Percentiles rank a stretch among this genome's conserved stretches.
These are phyloP conservation scores for Corymbia citriodora DNA, from an alignment of 441 rosid species.

Conservation along the genomic window DNA sequence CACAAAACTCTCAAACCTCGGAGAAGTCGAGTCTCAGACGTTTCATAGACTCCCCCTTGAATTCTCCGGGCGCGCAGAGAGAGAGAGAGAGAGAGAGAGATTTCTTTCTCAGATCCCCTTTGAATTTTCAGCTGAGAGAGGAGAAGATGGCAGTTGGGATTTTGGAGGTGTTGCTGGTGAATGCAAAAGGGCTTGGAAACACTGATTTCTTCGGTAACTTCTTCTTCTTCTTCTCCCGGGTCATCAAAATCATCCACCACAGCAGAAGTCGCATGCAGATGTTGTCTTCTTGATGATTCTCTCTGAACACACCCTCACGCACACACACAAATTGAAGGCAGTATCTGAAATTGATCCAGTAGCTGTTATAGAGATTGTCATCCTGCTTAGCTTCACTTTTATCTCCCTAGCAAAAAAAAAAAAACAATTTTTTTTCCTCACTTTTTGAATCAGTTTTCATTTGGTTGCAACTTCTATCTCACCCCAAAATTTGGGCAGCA, in stretches of 20 bases:
- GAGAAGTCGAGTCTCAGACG: neutral
- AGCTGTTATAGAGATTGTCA: neutral
- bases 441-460: neutral
- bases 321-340: neutral
- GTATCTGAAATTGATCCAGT: neutral
- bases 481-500: neutral
- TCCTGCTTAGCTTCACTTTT: neutral
- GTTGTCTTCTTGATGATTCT: neutral
- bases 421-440: neutral
- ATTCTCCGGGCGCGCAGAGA: neutral
- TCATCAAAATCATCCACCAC: neutral
- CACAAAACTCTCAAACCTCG: neutral
- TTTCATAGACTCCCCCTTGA: neutral
- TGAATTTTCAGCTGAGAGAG: neutral
- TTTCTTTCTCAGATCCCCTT: neutral
- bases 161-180: conserved; percentile 57
- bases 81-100: neutral
- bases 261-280: neutral
- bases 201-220: conserved; percentile 52
- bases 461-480: neutral
- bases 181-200: conserved; percentile 58
- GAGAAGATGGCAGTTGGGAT: conserved; percentile 58
- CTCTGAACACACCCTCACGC: neutral
- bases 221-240: neutral
- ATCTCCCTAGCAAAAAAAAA: neutral